phyloP scores from a whole-genome alignment of 75 land plant species.

The Picea glauca region DNA sequence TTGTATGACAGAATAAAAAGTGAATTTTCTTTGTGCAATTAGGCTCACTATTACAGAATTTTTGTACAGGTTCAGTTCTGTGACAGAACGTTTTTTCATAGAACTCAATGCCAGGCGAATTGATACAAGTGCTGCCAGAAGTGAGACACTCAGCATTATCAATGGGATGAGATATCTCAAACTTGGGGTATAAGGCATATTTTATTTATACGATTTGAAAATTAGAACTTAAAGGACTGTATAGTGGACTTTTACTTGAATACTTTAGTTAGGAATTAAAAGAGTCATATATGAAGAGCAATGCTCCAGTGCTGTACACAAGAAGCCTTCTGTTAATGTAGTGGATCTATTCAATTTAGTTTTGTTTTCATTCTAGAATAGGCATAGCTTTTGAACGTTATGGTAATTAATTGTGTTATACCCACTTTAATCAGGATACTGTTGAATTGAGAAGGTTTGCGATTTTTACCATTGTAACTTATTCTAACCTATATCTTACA shows the following conservation, averaged over 20 bases:
- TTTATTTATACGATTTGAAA: not conserved
- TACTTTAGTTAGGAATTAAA: not conserved
- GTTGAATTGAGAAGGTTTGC: too few species aligned
- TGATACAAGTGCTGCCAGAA: conserved; percentile 82
- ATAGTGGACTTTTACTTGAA: not conserved
- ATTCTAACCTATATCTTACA: too few species aligned
- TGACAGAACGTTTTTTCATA: conserved; percentile 96
- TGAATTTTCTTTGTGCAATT: not conserved
- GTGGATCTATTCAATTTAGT: too few species aligned
- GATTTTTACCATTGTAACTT: too few species aligned
- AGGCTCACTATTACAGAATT: not conserved
- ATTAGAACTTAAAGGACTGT: not conserved
- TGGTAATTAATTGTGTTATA: too few species aligned
- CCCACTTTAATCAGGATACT: too few species aligned
- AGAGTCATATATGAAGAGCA: not conserved
- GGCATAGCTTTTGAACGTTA: too few species aligned
- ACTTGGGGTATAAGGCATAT: conserved; percentile 66
- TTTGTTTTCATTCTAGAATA: too few species aligned
- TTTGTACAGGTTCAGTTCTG: conserved; percentile 86
- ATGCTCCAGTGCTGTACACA: not conserved
- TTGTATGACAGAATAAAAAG: not conserved
- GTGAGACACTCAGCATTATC: conserved; percentile 96
- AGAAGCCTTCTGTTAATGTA: not conserved
- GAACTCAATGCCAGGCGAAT: conserved; percentile 89
- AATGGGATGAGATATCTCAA: conserved; percentile 99